These are phyloP conservation scores for Tetrahymena borealis DNA, from an alignment of 73 alveolate genomes.

Conservation along the genomic window DNA sequence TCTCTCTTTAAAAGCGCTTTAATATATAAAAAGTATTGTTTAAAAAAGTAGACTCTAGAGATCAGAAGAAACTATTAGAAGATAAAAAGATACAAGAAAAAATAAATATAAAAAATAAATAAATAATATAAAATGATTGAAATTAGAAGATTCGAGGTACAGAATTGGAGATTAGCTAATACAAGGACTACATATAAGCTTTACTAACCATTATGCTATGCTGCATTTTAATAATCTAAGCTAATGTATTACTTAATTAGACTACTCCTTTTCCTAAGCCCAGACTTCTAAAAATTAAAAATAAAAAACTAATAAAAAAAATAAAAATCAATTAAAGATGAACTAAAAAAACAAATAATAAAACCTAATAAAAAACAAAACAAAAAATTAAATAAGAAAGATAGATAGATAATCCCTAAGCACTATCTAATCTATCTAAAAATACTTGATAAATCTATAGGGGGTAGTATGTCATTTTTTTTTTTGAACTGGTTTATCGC, in stretches of 20 bases:
- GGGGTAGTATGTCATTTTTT: no score
- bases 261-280: conserved; percentile 3
- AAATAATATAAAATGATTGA: not conserved
- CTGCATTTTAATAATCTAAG: not conserved
- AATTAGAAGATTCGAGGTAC: not conserved
- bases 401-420: no score
- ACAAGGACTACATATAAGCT: not conserved
- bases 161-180: not conserved
- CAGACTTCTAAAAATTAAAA: not conserved
- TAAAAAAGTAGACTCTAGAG: not conserved
- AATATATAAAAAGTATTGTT: not conserved
- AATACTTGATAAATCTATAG: no score
- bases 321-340: not conserved
- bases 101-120: not conserved
- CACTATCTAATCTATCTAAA: no score
- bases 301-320: not conserved
- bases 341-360: not conserved
- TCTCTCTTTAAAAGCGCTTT: conserved; percentile 1
- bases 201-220: not conserved
- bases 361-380: not conserved
- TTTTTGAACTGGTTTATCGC: no score
- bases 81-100: not conserved
- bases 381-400: not conserved
- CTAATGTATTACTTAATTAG: not conserved
- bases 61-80: no score